phyloP scores from a whole-genome alignment of 2,329 filamentous ascomycete species.

The Zymoseptoria brevis region DNA sequence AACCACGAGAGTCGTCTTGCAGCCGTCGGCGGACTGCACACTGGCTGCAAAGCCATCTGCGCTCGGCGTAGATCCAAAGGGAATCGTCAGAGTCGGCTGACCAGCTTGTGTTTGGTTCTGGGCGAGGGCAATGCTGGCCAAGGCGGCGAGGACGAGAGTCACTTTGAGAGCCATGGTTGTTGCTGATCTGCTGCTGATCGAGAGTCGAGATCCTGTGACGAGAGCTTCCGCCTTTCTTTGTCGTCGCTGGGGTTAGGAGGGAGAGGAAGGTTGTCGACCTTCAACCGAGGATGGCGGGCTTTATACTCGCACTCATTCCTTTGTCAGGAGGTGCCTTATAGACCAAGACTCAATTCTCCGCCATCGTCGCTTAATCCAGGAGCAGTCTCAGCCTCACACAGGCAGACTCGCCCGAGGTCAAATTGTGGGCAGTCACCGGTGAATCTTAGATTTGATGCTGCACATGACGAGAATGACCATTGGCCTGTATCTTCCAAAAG shows the following conservation, averaged over 20 bases:
- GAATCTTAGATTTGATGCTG: not conserved
- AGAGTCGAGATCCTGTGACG: not conserved
- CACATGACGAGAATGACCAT: no score
- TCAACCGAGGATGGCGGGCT: not conserved
- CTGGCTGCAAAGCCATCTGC: not conserved
- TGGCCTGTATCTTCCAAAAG: not conserved
- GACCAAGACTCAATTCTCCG: not conserved
- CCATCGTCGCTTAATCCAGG: not conserved
- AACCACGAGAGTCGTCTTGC: not conserved
- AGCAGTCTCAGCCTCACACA: not conserved
- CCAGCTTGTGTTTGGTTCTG: not conserved
- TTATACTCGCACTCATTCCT: not conserved
- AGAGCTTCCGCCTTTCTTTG: not conserved
- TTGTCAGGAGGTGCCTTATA: not conserved
- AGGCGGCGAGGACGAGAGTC: not conserved
- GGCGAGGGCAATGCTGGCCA: not conserved
- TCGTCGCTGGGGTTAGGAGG: not conserved
- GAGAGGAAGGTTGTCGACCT: not conserved
- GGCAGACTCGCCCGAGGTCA: not conserved
- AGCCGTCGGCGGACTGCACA: not conserved
- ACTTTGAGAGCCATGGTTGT: not conserved
- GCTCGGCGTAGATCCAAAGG: not conserved
- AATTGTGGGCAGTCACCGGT: not conserved
- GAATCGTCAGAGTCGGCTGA: not conserved
- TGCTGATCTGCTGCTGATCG: not conserved